These are phyloP conservation scores for Cryptococcus floricola DNA, from an alignment of 1,284 basidiomycete species.

Conservation along the genomic window DNA sequence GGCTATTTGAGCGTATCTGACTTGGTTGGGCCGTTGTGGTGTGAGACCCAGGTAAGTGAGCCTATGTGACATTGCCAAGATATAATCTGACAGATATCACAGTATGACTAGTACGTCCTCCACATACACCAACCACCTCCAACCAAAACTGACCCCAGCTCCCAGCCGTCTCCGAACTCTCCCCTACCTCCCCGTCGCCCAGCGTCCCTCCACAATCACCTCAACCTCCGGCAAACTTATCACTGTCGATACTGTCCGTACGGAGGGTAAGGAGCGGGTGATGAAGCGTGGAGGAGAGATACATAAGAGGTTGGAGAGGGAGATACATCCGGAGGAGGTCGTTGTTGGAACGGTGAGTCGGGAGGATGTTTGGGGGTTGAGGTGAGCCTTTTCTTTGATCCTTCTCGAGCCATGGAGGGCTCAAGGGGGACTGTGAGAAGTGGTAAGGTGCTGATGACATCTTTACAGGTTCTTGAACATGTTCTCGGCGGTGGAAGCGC, in stretches of 20 bases:
- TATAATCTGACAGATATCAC: background rate
- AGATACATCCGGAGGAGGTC: constrained; percentile 63
- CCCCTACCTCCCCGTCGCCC: constrained; percentile 55
- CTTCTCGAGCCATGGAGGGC: background rate
- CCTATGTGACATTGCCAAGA: background rate
- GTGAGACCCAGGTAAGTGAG: constrained; percentile 53
- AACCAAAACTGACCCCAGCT: background rate
- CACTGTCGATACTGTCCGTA: constrained; percentile 58
- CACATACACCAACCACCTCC: background rate
- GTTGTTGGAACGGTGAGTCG: constrained; percentile 53
- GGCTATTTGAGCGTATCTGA: constrained; percentile 52
- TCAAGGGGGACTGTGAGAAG: background rate
- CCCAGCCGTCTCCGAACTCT: constrained; percentile 45
- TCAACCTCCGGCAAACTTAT: constrained; percentile 66
- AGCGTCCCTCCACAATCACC: constrained; percentile 61
- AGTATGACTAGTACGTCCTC: constrained; percentile 45
- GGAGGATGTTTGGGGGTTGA: constrained; percentile 70
- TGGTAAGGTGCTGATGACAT: constrained; percentile 5
- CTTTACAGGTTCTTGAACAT: constrained; percentile 60
- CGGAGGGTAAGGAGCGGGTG: constrained; percentile 59
- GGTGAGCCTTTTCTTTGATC: constrained; percentile 48
- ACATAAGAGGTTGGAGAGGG: constrained; percentile 73
- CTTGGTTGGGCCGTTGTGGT: constrained; percentile 55
- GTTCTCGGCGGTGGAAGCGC: constrained; percentile 56
- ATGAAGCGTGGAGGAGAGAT: constrained; percentile 63